Evolutionary conservation across 2,329 filamentous ascomycete species (phyloP), one percentile per base, ranked within the genome.

Genomic region (Fusarium nanum): DNA sequence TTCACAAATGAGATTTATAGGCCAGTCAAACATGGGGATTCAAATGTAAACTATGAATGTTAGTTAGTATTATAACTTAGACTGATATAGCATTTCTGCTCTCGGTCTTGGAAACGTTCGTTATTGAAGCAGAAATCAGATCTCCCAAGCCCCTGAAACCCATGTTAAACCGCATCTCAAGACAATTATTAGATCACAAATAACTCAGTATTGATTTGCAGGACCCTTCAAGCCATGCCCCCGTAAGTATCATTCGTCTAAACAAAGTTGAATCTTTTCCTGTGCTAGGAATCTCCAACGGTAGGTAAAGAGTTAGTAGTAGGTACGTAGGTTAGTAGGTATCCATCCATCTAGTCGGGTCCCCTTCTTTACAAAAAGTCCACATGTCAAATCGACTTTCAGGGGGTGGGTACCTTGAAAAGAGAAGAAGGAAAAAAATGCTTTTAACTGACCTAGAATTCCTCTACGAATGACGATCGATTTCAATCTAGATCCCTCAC

Each of bases 401-500:
- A 67, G 66, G 66, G 63, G 60, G 66, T 49, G 49, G 66, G 49
- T 53, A 64, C 47, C 34, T 54, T 45, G 25, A 7, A 14, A 14
- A 48, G 27, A 56, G 30, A 45, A 37, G 27, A 12, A 37, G 20
- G 25, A 30, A 32, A 48, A 16, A 28, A 28, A 44, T 40, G 64
- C 44, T 68, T 34, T 34, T 68, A 63, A 46, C 23, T 61, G 40
- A 27, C n/a, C 16, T n/a, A n/a, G 32, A 16, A 27, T 44, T 44
- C 42, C 48, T 48, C 56, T 62, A 41, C 66, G 32, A 70, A 63
- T 70, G 45, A 49, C 30, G 49, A 67, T 66, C 50, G 47, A 42
- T 23, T 42, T 41, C 65, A 66, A 67, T 63, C 61, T 48, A 56
- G 41, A 60, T 65, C 56, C 49, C 60, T 67, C 66, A 46, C 66